Evolutionary conservation across 176 grass and related monocot genomes (phyloP).

Genomic region (Aegilops sharonensis): DNA sequence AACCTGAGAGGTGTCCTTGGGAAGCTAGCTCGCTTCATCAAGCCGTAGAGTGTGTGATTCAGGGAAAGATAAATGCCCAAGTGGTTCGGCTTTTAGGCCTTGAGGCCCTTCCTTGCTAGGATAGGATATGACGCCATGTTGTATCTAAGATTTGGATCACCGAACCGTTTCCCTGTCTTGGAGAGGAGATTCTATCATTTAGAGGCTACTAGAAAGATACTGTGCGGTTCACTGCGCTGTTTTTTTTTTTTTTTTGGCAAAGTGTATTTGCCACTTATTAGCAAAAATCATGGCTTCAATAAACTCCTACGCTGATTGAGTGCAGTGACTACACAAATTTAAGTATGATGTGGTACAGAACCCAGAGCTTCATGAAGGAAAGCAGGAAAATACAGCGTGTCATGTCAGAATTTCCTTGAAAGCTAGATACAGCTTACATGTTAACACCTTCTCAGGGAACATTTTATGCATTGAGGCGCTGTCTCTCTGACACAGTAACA

Average conservation of each 20-base stretch:
- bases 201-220: not conserved
- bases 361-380: no score
- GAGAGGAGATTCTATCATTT: not conserved
- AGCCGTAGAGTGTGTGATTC: slow-evolving; percentile 38
- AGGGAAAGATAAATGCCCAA: not conserved
- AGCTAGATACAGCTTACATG: no score
- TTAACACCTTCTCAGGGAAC: no score
- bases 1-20: slow-evolving; percentile 66
- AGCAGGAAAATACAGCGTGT: no score
- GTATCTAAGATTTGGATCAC: slow-evolving; percentile 3
- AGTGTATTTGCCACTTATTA: not conserved
- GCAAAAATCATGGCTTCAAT: not conserved
- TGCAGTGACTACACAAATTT: not conserved
- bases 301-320: not conserved
- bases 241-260: no score
- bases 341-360: not conserved
- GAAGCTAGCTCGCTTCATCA: slow-evolving; percentile 74
- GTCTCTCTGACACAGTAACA: no score
- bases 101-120: not conserved
- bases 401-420: no score
- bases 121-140: not conserved
- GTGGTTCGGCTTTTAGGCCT: not conserved
- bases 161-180: not conserved
- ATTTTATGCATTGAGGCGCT: no score
- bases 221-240: no score